Percentiles rank a stretch among this genome's conserved stretches.
Evolutionary conservation across 202 grass and related monocot species (phyloP).

Genomic region (Cymbopogon flexuosus): DNA sequence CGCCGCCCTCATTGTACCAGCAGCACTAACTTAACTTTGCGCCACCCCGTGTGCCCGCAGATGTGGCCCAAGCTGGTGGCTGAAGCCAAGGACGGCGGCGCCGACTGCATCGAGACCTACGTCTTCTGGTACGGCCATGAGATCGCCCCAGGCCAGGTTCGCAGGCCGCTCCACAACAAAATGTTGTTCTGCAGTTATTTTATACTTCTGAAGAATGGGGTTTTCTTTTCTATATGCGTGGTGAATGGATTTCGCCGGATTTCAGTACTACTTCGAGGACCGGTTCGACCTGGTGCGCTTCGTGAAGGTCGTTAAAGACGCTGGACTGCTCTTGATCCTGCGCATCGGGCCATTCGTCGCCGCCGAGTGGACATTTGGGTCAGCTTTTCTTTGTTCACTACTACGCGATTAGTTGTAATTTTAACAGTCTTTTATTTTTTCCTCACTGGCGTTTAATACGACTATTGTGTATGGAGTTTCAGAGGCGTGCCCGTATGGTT

Average conservation of each 20-base stretch:
- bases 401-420: background rate
- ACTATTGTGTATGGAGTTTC: background rate
- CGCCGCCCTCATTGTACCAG: background rate
- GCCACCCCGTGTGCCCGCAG: slow-evolving; percentile 34
- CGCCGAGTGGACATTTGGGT: slow-evolving; percentile 93
- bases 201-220: background rate
- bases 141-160: slow-evolving; percentile 70
- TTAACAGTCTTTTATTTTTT: background rate
- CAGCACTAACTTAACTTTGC: background rate
- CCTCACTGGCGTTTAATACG: background rate
- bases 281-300: slow-evolving; percentile 86
- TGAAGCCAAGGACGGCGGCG: slow-evolving; percentile 80
- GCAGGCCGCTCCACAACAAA: background rate
- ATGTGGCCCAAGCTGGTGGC: slow-evolving; percentile 94
- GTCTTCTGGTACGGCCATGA: slow-evolving; percentile 99
- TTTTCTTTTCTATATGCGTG: background rate
- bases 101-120: slow-evolving; percentile 83
- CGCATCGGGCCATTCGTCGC: slow-evolving; percentile 94
- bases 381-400: background rate
- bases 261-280: slow-evolving; percentile 95
- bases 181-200: background rate
- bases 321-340: slow-evolving; percentile 78
- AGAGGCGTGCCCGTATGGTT: slow-evolving; percentile 91
- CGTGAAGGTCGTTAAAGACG: slow-evolving; percentile 52
- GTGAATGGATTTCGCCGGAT: background rate